These are phyloP conservation scores for Myxozyma monticola DNA, from an alignment of 805 yeast species.

Conservation along the genomic window DNA sequence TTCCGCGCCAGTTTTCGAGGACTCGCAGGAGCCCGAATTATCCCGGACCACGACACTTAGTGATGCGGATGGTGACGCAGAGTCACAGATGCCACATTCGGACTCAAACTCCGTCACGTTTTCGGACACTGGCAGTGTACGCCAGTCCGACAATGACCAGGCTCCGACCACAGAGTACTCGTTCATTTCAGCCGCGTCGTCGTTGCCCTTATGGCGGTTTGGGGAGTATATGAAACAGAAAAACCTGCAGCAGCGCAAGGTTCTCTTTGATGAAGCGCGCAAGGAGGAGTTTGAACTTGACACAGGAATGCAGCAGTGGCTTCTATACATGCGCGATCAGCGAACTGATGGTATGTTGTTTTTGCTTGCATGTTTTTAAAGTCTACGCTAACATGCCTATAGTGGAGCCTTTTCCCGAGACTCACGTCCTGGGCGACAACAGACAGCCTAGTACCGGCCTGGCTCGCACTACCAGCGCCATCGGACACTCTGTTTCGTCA, in stretches of 20 bases:
- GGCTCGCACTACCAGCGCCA: conserved; percentile 21
- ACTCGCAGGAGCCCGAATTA: no score
- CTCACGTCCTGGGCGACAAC: not conserved
- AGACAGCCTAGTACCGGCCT: conserved; percentile 2
- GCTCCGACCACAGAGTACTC: not conserved
- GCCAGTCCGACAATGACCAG: not conserved
- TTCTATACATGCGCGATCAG: conserved; percentile 21
- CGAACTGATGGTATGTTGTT: conserved; percentile 17
- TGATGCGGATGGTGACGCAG: not conserved
- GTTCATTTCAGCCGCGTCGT: conserved; percentile 3
- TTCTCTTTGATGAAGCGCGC: conserved; percentile 16
- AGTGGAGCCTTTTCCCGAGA: conserved; percentile 14
- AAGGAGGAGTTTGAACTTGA: conserved; percentile 9
- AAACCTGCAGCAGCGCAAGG: conserved; percentile 7
- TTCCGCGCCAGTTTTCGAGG: no score
- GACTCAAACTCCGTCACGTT: conserved; percentile 3
- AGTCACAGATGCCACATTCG: not conserved
- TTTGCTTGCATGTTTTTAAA: not conserved
- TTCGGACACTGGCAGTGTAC: conserved; percentile 4
- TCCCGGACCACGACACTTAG: conserved; percentile 1
- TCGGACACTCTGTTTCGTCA: conserved; percentile 18
- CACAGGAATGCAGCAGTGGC: conserved; percentile 21
- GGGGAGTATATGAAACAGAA: no score
- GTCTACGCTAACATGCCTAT: not conserved
- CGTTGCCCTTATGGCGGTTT: conserved; percentile 15